Conservation (phyloP, 371 early-diverging fungal genomes). For the Mucor racemosus region DNA sequence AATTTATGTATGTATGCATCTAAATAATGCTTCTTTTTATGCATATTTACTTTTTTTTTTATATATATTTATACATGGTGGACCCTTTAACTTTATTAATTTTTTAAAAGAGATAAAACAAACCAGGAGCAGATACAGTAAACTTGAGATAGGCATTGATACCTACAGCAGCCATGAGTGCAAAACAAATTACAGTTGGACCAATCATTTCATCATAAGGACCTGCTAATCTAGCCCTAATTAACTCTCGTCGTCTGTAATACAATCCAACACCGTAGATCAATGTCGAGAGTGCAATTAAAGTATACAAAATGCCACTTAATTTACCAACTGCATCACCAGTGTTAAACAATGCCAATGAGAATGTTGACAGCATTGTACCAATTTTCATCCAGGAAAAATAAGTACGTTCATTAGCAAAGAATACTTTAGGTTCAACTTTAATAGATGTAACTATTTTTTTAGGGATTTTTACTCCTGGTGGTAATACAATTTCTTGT, state of each 20-base stretch:
- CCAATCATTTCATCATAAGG: slow-evolving; percentile 81
- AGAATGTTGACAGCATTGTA: slow-evolving; percentile 75
- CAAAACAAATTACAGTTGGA: slow-evolving; percentile 87
- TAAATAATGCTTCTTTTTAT: neutral
- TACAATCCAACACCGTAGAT: slow-evolving; percentile 92
- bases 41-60: neutral
- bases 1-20: neutral
- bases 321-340: slow-evolving; percentile 79
- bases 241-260: slow-evolving; percentile 90
- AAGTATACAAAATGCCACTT: slow-evolving; percentile 81
- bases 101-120: slow-evolving; percentile 26
- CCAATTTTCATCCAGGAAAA: slow-evolving; percentile 89
- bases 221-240: slow-evolving; percentile 72
- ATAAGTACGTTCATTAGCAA: slow-evolving; percentile 99
- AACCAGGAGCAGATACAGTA: slow-evolving; percentile 40
- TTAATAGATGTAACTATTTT: slow-evolving; percentile 84
- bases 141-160: slow-evolving; percentile 88
- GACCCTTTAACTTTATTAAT: neutral
- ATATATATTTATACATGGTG: too few relatives aligned
- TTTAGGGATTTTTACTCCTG: slow-evolving; percentile 61
- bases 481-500: slow-evolving; percentile 31
- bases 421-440: slow-evolving; percentile 99
- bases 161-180: slow-evolving; percentile 86
- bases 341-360: slow-evolving; percentile 85
- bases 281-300: slow-evolving; percentile 81